Base-by-base conservation (phyloP, 768 basidiomycete genomes). In the Obba rivulosa region DNA sequence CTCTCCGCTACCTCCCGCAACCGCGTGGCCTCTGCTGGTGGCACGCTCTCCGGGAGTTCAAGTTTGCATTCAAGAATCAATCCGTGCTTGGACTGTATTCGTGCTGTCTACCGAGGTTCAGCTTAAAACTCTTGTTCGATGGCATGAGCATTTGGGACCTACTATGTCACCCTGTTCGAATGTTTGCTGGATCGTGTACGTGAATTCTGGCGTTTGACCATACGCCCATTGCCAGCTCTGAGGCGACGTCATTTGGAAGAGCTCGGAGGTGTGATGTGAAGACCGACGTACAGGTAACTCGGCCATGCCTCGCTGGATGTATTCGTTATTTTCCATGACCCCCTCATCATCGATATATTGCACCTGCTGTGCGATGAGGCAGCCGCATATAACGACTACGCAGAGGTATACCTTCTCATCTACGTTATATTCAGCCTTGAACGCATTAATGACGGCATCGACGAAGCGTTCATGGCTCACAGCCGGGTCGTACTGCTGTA, bases 201-300 rank as follows among this genome's bases (percentile, higher is more conserved):
- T 85, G 62, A 99, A 98, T 61, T 95, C 88, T 36, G 94, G 93
- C 0, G 94, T 95, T 61, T 94, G 89, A 0, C 94, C 95, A 58
- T 82, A 96, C 13, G 78, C 72, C 92, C 94, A 98, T 18, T 90
- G 78, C 96, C 96, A 97, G 28, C 77, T 83, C 93, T 94, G 57
- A 11, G 34, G 40, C 7, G 8, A n/a, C n/a, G n/a, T n/a, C n/a
- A n/a, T n/a, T n/a, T n/a, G n/a, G n/a, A n/a, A n/a, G n/a, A n/a
- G n/a, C n/a, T n/a, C n/a, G n/a, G n/a, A n/a, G n/a, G n/a, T n/a
- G n/a, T n/a, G 34, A 25, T 1, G 18, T 18, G n/a, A 9, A 35
- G n/a, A n/a, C n/a, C 3, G 3, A 65, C 79, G 28, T 53, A 86
- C 91, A 57, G 71, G 75, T 44, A 99, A 70, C 61, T 95, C 92